Base-by-base conservation (phyloP, 441 rosid species). In the Jatropha podagrica region DNA sequence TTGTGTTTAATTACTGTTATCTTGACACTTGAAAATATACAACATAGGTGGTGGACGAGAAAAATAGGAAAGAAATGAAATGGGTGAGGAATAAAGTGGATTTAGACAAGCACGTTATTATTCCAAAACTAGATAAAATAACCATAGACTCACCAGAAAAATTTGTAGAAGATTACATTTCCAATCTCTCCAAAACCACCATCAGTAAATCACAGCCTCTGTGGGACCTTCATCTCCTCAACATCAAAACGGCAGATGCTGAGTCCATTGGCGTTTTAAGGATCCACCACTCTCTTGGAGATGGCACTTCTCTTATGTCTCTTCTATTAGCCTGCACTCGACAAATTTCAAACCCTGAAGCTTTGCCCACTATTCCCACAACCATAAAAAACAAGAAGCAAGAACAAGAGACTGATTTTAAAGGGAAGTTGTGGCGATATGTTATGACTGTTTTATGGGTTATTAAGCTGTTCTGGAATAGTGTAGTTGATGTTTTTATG, bases 201-300 rank as follows among this genome's bases (percentile, higher is more conserved):
- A 82, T 87, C 2, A 76, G 66, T 73, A 72, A 8, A 61, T 82
- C 88, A 0, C 80, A 82, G 56, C 88, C 90, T 1, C 60, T 82
- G 32, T 87, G 87, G 88, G 88, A 87, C 46, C 74, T 83, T 4
- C 87, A 85, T 70, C 77, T 87, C 64, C 81, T 84, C 42, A 84
- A 87, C 69, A 26, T 84, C 32, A 81, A 52, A 52, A 52, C 85
- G 11, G 72, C 76, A 0, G 68, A 81, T 14, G 80, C 88, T 5
- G 81, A 85, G 32, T 74, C 88, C 4, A 66, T 73, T 40, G 85
- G 8, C 56, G 18, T 52, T 52, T 17, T 52, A 4, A 55, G 60
- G 73, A 74, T 83, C 70, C 88, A 86, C 74, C 88, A 86, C 80
- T 86, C 86, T 13, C 74, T 83, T 0, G 90, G 90, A 20, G 86